These are phyloP conservation scores for Albifimbria verrucaria DNA, from an alignment of 2,329 filamentous ascomycete species.

Conservation along the genomic window DNA sequence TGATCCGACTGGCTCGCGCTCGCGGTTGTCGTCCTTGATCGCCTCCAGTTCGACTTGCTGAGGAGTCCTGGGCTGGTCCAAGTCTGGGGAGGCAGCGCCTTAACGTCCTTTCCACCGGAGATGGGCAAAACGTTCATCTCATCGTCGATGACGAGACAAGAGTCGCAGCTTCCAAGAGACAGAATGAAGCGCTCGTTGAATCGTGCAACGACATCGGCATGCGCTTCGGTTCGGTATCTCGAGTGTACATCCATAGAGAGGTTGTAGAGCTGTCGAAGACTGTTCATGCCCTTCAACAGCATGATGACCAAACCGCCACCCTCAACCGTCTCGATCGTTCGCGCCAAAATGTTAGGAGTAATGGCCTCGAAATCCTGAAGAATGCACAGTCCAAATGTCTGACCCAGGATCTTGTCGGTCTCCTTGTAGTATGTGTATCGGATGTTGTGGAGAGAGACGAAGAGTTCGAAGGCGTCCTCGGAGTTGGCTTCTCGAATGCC, in stretches of 20 bases:
- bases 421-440: conserved; percentile 99
- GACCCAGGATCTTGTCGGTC: conserved; percentile 96
- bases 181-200: conserved; percentile 98
- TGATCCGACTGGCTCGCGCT: conserved; percentile 81
- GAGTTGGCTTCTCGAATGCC: conserved; percentile 88
- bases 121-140: conserved; percentile 97
- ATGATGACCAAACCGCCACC: conserved; percentile 89
- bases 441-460: conserved; percentile 94
- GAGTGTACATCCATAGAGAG: conserved; percentile 98
- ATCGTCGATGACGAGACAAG: conserved; percentile 93
- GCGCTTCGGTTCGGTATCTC: conserved; percentile 92
- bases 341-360: conserved; percentile 92
- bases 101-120: conserved; percentile 88
- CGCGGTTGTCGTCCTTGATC: conserved; percentile 83
- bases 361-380: conserved; percentile 97
- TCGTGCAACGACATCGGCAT: conserved; percentile 88
- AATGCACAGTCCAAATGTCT: conserved; percentile 98
- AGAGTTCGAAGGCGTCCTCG: conserved; percentile 95
- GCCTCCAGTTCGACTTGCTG: conserved; percentile 74
- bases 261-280: conserved; percentile 94
- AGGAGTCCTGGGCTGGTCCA: conserved; percentile 69
- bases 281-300: conserved; percentile 93
- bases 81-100: conserved; percentile 74
- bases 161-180: conserved; percentile 90
- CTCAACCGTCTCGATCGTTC: conserved; percentile 96